These are phyloP conservation scores for Piper betle DNA, from an alignment of 164 flowering plant species.

Conservation along the genomic window DNA sequence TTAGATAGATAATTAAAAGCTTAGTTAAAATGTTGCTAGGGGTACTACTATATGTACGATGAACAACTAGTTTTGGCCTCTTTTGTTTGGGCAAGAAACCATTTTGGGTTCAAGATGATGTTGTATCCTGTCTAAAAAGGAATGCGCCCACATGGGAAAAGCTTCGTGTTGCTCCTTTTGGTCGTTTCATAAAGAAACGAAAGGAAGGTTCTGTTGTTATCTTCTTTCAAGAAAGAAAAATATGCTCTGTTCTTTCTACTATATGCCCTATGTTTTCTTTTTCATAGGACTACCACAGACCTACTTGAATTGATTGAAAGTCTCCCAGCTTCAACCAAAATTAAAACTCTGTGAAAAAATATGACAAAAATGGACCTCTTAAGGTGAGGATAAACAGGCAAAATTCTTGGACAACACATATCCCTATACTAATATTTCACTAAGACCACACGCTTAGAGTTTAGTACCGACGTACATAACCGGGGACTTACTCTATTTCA, in stretches of 20 bases:
- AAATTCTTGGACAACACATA: no score
- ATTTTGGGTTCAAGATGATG: neutral
- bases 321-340: neutral
- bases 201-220: slow-evolving; percentile 15
- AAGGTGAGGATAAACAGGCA: no score
- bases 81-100: slow-evolving; percentile 3
- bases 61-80: neutral
- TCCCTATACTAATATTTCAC: no score
- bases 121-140: slow-evolving; percentile 11
- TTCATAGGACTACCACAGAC: neutral
- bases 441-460: no score
- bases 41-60: no score
- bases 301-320: neutral
- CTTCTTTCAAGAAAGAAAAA: slow-evolving; percentile 6
- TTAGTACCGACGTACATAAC: no score
- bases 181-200: slow-evolving; percentile 14
- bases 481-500: neutral
- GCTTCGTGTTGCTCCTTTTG: slow-evolving; percentile 8
- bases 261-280: neutral
- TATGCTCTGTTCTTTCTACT: neutral
- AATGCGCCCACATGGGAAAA: slow-evolving; percentile 7
- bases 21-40: no score
- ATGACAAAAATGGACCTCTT: no score
- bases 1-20: no score
- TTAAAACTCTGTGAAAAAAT: no score